A percentile compares a stretch with the other conserved stretches of the same genome.
Conservation (phyloP, 441 rosid species). For the Theobroma grandiflorum region DNA sequence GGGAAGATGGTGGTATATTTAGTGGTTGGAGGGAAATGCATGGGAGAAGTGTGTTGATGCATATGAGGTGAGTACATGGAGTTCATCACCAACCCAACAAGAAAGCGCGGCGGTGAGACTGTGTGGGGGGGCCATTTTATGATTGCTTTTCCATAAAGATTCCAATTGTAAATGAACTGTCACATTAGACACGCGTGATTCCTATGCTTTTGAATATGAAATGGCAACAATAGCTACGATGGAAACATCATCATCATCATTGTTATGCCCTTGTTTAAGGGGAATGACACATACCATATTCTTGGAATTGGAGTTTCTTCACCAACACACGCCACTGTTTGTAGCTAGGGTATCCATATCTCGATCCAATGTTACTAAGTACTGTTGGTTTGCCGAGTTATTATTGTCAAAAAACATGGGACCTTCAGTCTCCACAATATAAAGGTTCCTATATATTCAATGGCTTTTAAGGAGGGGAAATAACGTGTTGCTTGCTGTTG, state of each 20-base stretch:
- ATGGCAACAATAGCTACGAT: not conserved
- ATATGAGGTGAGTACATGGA: not conserved
- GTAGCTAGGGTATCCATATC: too few species aligned
- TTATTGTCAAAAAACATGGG: too few species aligned
- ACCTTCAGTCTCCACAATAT: too few species aligned
- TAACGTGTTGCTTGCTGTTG: too few species aligned
- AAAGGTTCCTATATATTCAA: too few species aligned
- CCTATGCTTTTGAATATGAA: not conserved
- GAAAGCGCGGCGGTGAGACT: not conserved
- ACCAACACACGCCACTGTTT: not conserved
- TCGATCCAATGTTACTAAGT: too few species aligned
- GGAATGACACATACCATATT: not conserved
- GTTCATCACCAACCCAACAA: not conserved
- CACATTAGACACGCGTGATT: slow-evolving; percentile 5
- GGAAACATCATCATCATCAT: not conserved
- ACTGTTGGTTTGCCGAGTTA: too few species aligned
- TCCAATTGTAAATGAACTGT: slow-evolving; percentile 12
- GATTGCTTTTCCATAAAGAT: not conserved
- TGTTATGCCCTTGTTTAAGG: not conserved
- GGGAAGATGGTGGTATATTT: too few species aligned
- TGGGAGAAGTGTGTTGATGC: too few species aligned
- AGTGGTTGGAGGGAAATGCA: too few species aligned
- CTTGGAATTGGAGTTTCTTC: slow-evolving; percentile 20
- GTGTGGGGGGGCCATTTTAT: not conserved
- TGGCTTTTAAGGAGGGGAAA: too few species aligned